Evolutionary conservation across 345 rosid species (phyloP).

Genomic region (Lepidium didymum): DNA sequence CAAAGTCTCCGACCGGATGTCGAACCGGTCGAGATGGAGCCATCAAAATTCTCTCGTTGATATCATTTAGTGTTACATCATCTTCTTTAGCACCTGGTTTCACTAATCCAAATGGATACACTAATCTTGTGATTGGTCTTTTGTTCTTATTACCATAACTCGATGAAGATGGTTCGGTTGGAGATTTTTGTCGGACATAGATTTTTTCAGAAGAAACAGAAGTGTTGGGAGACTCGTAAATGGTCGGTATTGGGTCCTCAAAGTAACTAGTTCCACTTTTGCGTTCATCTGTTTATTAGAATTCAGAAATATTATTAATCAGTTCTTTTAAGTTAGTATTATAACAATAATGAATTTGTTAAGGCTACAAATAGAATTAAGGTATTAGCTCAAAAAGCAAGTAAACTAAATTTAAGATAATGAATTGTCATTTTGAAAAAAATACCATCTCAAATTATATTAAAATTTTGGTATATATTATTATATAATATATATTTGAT

Average conservation of each 20-base stretch:
- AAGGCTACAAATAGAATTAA: not conserved
- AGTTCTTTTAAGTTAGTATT: not conserved
- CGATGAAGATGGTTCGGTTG: conserved; percentile 1
- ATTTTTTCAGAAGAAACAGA: conserved; percentile 25
- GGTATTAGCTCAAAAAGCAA: not conserved
- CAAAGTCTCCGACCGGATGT: conserved; percentile 94
- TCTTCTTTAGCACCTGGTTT: conserved; percentile 90
- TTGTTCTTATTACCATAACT: conserved; percentile 28
- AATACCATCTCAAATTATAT: not conserved
- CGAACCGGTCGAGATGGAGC: conserved; percentile 78
- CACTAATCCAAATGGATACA: conserved; percentile 91
- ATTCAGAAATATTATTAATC: not conserved
- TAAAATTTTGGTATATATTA: not conserved
- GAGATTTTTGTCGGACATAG: not conserved
- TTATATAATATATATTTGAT: too few relatives aligned
- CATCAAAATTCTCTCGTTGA: conserved; percentile 75
- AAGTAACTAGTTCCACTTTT: conserved; percentile 34
- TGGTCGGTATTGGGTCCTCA: conserved; percentile 37
- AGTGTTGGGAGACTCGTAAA: conserved; percentile 37
- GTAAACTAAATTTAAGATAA: not conserved
- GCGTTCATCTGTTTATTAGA: conserved; percentile 33
- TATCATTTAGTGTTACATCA: conserved; percentile 72
- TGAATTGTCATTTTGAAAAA: not conserved
- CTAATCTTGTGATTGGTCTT: conserved; percentile 46
- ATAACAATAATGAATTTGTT: not conserved